Conservation (phyloP, 176 grass and related monocot genomes). For the Paspalum vaginatum region DNA sequence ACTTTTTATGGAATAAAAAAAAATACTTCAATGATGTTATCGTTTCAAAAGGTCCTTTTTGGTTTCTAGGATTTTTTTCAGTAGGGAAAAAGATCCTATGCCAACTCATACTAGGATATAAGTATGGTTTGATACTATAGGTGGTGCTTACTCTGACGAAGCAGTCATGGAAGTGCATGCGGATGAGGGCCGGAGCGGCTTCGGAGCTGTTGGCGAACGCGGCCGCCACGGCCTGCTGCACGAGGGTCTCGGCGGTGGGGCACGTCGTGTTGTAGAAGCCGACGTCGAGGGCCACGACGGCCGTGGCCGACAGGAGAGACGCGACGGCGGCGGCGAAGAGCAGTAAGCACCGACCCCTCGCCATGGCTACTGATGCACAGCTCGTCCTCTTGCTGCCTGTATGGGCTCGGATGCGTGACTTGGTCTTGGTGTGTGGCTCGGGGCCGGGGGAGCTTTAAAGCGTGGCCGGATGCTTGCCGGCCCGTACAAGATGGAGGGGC, state of each 20-base stretch:
- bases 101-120: no score
- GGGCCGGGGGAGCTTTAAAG: not conserved
- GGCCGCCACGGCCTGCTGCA: not conserved
- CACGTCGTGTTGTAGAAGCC: conserved; percentile 63
- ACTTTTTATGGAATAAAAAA: no score
- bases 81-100: no score
- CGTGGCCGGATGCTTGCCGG: not conserved
- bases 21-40: no score
- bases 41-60: no score
- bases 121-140: not conserved
- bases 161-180: conserved; percentile 9
- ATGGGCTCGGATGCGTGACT: not conserved
- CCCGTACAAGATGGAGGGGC: not conserved
- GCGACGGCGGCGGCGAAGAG: not conserved
- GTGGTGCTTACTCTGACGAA: not conserved
- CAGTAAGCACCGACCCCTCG: not conserved
- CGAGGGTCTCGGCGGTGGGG: not conserved
- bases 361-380: not conserved
- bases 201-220: not conserved
- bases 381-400: not conserved
- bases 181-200: not conserved
- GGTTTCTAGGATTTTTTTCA: no score
- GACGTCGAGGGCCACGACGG: conserved; percentile 40
- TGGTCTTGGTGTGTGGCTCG: not conserved
- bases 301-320: not conserved